Percentiles rank a stretch among this genome's conserved stretches.
These are phyloP conservation scores for Nigrospora sphaerica DNA, from an alignment of 2,329 filamentous ascomycete species.

Conservation along the genomic window DNA sequence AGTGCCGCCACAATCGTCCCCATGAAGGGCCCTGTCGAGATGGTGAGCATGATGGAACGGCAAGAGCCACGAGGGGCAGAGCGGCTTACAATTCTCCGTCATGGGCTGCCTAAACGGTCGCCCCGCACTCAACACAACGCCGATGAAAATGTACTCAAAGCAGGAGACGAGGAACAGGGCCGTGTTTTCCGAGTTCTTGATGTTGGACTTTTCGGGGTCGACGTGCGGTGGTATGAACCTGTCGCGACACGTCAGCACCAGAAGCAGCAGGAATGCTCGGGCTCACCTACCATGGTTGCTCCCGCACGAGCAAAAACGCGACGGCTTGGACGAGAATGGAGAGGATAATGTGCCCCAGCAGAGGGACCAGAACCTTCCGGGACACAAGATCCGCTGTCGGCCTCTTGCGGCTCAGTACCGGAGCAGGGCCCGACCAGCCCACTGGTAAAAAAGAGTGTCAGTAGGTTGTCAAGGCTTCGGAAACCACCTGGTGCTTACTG, in stretches of 20 bases:
- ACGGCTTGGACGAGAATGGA: constrained; percentile 71
- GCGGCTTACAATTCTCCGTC: constrained; percentile 64
- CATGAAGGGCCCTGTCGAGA: constrained; percentile 67
- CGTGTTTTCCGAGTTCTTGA: constrained; percentile 89
- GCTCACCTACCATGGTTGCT: constrained; percentile 64
- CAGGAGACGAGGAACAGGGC: constrained; percentile 83
- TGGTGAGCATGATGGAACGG: background rate
- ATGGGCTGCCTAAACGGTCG: constrained; percentile 80
- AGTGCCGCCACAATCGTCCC: constrained; percentile 65
- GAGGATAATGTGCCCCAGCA: constrained; percentile 82
- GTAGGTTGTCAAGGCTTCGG: background rate
- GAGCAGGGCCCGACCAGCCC: constrained; percentile 90
- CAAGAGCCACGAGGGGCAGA: background rate
- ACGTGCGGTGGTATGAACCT: constrained; percentile 75
- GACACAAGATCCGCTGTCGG: constrained; percentile 90
- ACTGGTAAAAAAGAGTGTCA: constrained; percentile 35
- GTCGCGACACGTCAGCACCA: constrained; percentile 8
- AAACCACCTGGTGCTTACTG: constrained; percentile 43
- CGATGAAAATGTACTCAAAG: constrained; percentile 90
- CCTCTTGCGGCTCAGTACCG: constrained; percentile 69
- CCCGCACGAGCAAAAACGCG: constrained; percentile 66
- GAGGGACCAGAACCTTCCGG: constrained; percentile 80
- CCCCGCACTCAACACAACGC: constrained; percentile 85
- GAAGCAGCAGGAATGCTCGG: background rate
- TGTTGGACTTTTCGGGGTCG: constrained; percentile 72